A percentile compares a stretch with the other conserved stretches of the same genome.
Evolutionary conservation across 805 yeast species (phyloP).

Genomic region (Ogataea sp.): DNA sequence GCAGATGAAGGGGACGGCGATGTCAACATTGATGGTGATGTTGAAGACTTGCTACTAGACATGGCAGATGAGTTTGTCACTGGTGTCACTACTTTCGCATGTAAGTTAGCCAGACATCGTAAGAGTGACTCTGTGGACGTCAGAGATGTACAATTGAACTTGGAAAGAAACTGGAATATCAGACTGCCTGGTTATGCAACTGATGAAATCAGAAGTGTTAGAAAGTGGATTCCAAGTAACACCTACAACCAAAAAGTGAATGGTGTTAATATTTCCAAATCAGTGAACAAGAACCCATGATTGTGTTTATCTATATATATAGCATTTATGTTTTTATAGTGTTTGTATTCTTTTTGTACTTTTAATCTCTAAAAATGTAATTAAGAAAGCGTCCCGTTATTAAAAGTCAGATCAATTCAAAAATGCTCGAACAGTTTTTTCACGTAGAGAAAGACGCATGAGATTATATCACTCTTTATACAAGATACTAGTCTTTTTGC

Average conservation of each 20-base stretch:
- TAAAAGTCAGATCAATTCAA: no score
- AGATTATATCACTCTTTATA: no score
- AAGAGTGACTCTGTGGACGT: conserved; percentile 82
- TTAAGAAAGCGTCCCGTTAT: no score
- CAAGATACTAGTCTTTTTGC: no score
- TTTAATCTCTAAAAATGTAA: no score
- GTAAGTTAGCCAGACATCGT: conserved; percentile 91
- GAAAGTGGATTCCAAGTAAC: conserved; percentile 62
- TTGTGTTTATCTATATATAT: no score
- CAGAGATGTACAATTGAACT: conserved; percentile 82
- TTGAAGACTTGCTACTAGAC: conserved; percentile 83
- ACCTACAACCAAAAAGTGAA: conserved; percentile 59
- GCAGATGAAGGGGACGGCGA: conserved; percentile 89
- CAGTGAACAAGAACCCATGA: conserved; percentile 41
- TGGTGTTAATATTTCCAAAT: conserved; percentile 58
- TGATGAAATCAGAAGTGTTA: conserved; percentile 77
- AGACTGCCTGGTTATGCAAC: conserved; percentile 88
- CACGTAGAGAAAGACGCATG: no score
- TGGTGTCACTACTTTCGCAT: conserved; percentile 87
- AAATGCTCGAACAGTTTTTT: no score
- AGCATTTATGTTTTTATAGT: neutral
- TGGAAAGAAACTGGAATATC: conserved; percentile 92
- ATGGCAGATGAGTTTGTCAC: conserved; percentile 93
- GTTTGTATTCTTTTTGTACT: neutral
- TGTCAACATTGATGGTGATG: conserved; percentile 88